A percentile compares a stretch with the other conserved stretches of the same genome.
phyloP scores from a whole-genome alignment of 129 eudicot species.

The Sambucus nigra region DNA sequence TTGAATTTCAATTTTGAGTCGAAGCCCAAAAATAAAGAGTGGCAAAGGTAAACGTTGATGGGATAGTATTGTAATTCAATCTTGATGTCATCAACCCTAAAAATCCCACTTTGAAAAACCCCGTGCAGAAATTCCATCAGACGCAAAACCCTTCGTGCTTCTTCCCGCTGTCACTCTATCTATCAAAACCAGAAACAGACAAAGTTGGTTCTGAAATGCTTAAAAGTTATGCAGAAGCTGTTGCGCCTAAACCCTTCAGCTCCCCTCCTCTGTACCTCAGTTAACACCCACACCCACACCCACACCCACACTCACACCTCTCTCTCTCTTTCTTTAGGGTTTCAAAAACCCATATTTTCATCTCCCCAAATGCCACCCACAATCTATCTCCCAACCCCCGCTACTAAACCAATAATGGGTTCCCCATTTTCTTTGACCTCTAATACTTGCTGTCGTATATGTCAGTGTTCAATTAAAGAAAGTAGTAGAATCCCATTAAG shows the following conservation, averaged over 20 bases:
- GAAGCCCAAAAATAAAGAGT: no score
- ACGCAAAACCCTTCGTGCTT: not conserved
- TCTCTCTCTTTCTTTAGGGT: slow-evolving; percentile 37
- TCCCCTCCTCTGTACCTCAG: slow-evolving; percentile 22
- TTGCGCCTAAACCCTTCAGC: slow-evolving; percentile 44
- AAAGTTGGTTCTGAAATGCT: slow-evolving; percentile 26
- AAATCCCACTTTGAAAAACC: not conserved
- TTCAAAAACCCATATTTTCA: not conserved
- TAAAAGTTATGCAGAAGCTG: slow-evolving; percentile 55
- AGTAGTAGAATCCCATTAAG: slow-evolving; percentile 16
- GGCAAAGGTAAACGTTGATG: no score
- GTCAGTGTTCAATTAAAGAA: slow-evolving; percentile 33
- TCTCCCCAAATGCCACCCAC: slow-evolving; percentile 24
- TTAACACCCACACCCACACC: slow-evolving; percentile 9
- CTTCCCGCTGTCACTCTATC: not conserved
- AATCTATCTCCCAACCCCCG: slow-evolving; percentile 8
- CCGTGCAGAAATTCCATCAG: not conserved
- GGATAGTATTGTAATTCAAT: no score
- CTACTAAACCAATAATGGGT: slow-evolving; percentile 6
- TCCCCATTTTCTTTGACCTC: slow-evolving; percentile 5
- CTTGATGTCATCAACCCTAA: no score
- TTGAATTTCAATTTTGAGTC: no score
- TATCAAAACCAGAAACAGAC: not conserved
- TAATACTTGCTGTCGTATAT: slow-evolving; percentile 28
- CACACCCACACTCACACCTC: slow-evolving; percentile 4